Evolutionary conservation across 306 rosid species (phyloP).

Genomic region (Sphenostylis stenocarpa): DNA sequence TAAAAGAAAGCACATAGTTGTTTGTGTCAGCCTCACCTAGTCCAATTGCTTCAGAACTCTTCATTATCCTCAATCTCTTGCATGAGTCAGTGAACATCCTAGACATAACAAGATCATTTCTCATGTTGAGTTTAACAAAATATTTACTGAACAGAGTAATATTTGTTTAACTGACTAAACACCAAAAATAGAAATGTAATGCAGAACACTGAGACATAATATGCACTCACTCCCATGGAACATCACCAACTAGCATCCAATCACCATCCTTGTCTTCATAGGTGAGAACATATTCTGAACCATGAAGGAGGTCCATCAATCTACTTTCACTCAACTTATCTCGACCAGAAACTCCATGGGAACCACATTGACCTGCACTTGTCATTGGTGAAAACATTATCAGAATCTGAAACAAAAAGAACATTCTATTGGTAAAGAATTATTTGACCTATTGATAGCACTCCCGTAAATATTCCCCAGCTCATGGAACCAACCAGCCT

Average conservation of each 20-base stretch:
- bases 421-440: slow-evolving; percentile 22
- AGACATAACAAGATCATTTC: slow-evolving; percentile 28
- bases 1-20: slow-evolving; percentile 10
- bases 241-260: slow-evolving; percentile 99
- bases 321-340: slow-evolving; percentile 75
- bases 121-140: not conserved
- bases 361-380: slow-evolving; percentile 78
- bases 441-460: slow-evolving; percentile 33
- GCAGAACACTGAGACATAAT: not conserved
- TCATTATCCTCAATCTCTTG: slow-evolving; percentile 92
- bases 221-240: slow-evolving; percentile 89
- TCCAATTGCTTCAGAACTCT: slow-evolving; percentile 95
- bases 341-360: slow-evolving; percentile 58
- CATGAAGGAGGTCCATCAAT: slow-evolving; percentile 84
- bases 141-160: not conserved
- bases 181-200: not conserved
- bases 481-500: slow-evolving; percentile 32
- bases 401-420: not conserved
- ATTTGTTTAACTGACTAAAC: not conserved
- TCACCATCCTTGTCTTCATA: slow-evolving; percentile 96
- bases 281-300: slow-evolving; percentile 94
- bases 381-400: slow-evolving; percentile 26
- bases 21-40: slow-evolving; percentile 50
- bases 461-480: slow-evolving; percentile 26
- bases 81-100: slow-evolving; percentile 89